phyloP scores from a whole-genome alignment of 768 basidiomycete genomes.

The Phallus indusiatus region DNA sequence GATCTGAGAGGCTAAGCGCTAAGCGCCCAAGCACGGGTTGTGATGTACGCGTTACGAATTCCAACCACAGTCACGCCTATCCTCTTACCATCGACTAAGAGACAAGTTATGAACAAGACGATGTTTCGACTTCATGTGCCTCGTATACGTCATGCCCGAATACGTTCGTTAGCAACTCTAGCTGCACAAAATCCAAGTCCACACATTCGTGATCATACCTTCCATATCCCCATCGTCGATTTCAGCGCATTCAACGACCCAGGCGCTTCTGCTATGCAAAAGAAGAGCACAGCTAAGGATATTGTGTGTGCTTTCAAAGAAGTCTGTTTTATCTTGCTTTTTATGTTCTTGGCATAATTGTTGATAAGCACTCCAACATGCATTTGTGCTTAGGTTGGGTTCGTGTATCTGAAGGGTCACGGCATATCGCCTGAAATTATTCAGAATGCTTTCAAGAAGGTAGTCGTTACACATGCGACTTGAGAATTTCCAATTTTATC shows the following conservation, averaged over 20 bases:
- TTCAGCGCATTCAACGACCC: slow-evolving; percentile 53
- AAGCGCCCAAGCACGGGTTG: too few relatives aligned
- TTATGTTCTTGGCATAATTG: slow-evolving; percentile 7
- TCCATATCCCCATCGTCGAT: slow-evolving; percentile 70
- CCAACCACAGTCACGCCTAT: too few relatives aligned
- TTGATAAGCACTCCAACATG: too few relatives aligned
- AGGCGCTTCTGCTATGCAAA: slow-evolving; percentile 44
- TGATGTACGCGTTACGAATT: too few relatives aligned
- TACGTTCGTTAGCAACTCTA: slow-evolving; percentile 10
- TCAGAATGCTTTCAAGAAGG: slow-evolving; percentile 56
- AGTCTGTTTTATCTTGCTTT: background rate
- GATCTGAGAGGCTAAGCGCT: too few relatives aligned
- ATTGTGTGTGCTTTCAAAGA: slow-evolving; percentile 73
- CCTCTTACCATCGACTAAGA: too few relatives aligned
- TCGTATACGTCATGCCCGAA: background rate
- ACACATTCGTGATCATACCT: slow-evolving; percentile 23
- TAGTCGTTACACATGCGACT: slow-evolving; percentile 15
- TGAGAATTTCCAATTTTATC: background rate
- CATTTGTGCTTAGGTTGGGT: slow-evolving; percentile 39
- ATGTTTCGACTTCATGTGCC: too few relatives aligned
- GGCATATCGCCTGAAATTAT: slow-evolving; percentile 54
- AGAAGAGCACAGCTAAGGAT: slow-evolving; percentile 42
- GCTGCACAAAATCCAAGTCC: slow-evolving; percentile 25
- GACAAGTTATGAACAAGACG: too few relatives aligned
- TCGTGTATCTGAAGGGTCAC: slow-evolving; percentile 69